These are phyloP conservation scores for Calonectria multiphialidica DNA, from an alignment of 2,329 filamentous ascomycete genomes.

Conservation along the genomic window DNA sequence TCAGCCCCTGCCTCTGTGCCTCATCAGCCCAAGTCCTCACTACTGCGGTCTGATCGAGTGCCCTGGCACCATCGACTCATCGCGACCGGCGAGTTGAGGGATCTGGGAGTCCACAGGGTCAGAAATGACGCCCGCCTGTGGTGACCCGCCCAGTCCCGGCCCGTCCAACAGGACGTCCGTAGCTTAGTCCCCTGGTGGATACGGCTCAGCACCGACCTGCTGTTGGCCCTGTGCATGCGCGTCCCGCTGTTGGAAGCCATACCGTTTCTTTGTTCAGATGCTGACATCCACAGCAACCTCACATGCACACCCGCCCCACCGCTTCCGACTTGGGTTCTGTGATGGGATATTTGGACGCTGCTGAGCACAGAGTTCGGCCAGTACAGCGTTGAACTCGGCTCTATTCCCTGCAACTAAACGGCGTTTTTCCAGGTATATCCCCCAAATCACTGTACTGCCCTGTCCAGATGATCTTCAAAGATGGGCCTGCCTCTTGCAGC, in stretches of 20 bases:
- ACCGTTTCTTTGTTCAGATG: constrained; percentile 28
- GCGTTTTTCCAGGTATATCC: constrained; percentile 11
- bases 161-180: constrained; percentile 27
- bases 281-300: constrained; percentile 23
- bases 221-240: constrained; percentile 35
- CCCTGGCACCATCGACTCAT: not conserved
- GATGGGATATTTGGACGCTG: constrained; percentile 14
- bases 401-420: not conserved
- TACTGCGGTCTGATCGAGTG: constrained; percentile 6
- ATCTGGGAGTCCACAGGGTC: constrained; percentile 31
- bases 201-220: constrained; percentile 35
- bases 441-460: constrained; percentile 10
- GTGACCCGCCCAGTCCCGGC: constrained; percentile 15
- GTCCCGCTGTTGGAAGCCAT: constrained; percentile 32
- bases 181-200: constrained; percentile 31
- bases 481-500: constrained; percentile 31
- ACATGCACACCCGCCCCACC: constrained; percentile 23
- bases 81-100: constrained; percentile 4
- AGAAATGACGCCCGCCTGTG: constrained; percentile 24
- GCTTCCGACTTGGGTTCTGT: not conserved
- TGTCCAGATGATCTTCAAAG: constrained; percentile 33
- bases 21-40: not conserved
- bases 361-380: constrained; percentile 5
- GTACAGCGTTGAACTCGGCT: not conserved
- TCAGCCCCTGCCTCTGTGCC: not conserved